phyloP scores from a whole-genome alignment of 2,329 filamentous ascomycete species.

The Talaromyces rugulosus region DNA sequence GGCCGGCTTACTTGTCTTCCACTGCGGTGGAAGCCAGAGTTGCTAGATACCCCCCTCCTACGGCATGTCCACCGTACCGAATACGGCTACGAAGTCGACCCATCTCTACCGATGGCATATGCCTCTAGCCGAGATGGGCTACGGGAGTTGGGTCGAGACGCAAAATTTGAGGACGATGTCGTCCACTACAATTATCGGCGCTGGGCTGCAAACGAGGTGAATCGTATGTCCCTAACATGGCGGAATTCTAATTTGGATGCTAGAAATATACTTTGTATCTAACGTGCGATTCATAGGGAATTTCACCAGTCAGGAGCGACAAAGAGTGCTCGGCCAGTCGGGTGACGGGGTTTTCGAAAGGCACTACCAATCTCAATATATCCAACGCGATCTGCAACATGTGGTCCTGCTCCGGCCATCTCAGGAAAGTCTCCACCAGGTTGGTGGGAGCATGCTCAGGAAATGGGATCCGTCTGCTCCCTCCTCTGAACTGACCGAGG shows the following conservation, averaged over 20 bases:
- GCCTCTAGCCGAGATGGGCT: constrained; percentile 21
- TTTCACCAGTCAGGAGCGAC: constrained; percentile 24
- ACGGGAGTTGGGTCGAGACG: constrained; percentile 21
- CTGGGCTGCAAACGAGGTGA: constrained; percentile 25
- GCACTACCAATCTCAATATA: constrained; percentile 25
- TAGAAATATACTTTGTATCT: constrained; percentile 10
- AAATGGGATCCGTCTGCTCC: constrained; percentile 21
- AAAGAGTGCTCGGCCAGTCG: constrained; percentile 24
- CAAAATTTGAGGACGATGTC: constrained; percentile 24
- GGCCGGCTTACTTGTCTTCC: constrained; percentile 17
- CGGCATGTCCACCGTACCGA: constrained; percentile 18
- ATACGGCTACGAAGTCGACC: constrained; percentile 21
- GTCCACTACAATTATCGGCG: constrained; percentile 25
- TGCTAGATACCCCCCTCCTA: constrained; percentile 22
- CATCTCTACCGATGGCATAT: constrained; percentile 23
- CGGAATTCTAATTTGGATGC: neutral
- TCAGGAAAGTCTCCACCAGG: constrained; percentile 20
- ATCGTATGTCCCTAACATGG: constrained; percentile 15
- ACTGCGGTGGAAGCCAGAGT: constrained; percentile 20
- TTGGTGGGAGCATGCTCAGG: constrained; percentile 22
- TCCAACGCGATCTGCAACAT: constrained; percentile 22
- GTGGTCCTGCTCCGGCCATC: constrained; percentile 23
- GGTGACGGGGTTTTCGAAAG: constrained; percentile 23
- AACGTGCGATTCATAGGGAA: constrained; percentile 17
- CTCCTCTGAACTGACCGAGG: constrained; percentile 10